Base-by-base conservation (phyloP, 192 early-diverging fungal species). In the Chytriomyces sp. region DNA sequence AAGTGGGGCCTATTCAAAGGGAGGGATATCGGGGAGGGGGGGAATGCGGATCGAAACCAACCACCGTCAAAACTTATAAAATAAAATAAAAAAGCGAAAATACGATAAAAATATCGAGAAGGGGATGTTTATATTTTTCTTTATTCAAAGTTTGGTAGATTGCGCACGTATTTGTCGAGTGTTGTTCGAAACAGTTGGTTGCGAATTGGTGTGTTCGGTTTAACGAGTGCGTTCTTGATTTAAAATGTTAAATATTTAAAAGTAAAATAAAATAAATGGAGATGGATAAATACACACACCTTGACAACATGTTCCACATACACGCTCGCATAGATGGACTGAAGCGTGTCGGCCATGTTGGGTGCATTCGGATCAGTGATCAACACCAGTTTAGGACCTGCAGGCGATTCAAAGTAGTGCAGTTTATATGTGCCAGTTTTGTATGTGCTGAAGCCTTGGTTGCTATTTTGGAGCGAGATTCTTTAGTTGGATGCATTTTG, bases 251-350 rank as follows among this genome's bases (percentile, higher is more conserved):
- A n/a, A n/a, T n/a, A n/a, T n/a, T n/a, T n/a, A n/a, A n/a, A n/a
- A n/a, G n/a, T n/a, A n/a, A n/a, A n/a, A n/a, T n/a, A n/a, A n/a
- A n/a, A n/a, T n/a, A n/a, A n/a, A n/a, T n/a, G n/a, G n/a, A n/a
- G n/a, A n/a, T n/a, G n/a, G n/a, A n/a, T n/a, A n/a, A n/a, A n/a
- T n/a, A n/a, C n/a, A 59, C 11, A 11, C 47, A 76, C 74, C 73
- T 79, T 94, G 50, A 92, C 89, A 0, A 97, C 95, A 80, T 93
- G 95, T 80, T 97, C 95, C 11, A 99, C 94, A 82, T 96, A 99
- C 8, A 96, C 86, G 59, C 93, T 89, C 53, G 88, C 82, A 82
- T 96, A 94, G 53, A 98, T 94, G 74, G 90, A 89, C 61, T 90
- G 87, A 20, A 98, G 82, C 0, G 91, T 91, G 5, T 90, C 87